These are phyloP conservation scores for Dendrobium catenatum DNA, from an alignment of 106 monocot species.

Conservation along the genomic window DNA sequence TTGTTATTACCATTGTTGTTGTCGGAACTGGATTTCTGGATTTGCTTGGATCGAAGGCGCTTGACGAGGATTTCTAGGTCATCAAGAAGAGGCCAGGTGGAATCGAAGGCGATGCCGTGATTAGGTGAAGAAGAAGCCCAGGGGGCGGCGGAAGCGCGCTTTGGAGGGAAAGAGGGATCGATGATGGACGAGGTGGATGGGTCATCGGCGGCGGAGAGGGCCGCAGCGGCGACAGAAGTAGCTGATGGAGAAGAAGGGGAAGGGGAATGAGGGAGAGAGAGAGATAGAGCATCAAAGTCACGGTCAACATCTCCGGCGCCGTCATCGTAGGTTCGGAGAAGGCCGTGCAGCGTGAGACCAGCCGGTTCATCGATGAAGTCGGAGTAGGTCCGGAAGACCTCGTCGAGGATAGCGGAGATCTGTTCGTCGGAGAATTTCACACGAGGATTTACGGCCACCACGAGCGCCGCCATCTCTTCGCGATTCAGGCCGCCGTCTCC, in stretches of 20 bases:
- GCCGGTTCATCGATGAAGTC: conserved; percentile 26
- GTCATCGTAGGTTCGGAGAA: conserved; percentile 54
- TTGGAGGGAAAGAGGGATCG: conserved; percentile 9
- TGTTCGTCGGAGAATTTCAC: conserved; percentile 48
- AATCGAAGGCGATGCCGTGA: conserved; percentile 59
- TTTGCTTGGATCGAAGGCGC: conserved; percentile 58
- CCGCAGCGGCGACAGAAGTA: conserved; percentile 5
- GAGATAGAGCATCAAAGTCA: conserved; percentile 39
- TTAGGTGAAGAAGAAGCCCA: conserved; percentile 48
- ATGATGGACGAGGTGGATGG: not conserved
- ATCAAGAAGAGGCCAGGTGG: conserved; percentile 66
- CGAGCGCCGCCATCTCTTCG: conserved; percentile 57
- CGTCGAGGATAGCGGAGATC: conserved; percentile 55
- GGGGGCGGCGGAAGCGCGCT: conserved; percentile 17
- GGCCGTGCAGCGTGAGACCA: conserved; percentile 26
- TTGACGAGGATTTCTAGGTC: conserved; percentile 70
- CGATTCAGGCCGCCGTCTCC: conserved; percentile 29
- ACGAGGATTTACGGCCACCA: conserved; percentile 52
- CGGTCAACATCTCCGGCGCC: conserved; percentile 65
- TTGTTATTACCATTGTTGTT: conserved; percentile 55
- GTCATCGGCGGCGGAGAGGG: conserved; percentile 7
- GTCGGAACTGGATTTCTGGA: conserved; percentile 30
- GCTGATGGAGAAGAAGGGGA: conserved; percentile 2
- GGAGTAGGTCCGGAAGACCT: conserved; percentile 63
- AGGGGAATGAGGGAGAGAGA: conserved; percentile 17